Conservation (phyloP, 352 stramenopile species). For the Phytophthora pini region DNA sequence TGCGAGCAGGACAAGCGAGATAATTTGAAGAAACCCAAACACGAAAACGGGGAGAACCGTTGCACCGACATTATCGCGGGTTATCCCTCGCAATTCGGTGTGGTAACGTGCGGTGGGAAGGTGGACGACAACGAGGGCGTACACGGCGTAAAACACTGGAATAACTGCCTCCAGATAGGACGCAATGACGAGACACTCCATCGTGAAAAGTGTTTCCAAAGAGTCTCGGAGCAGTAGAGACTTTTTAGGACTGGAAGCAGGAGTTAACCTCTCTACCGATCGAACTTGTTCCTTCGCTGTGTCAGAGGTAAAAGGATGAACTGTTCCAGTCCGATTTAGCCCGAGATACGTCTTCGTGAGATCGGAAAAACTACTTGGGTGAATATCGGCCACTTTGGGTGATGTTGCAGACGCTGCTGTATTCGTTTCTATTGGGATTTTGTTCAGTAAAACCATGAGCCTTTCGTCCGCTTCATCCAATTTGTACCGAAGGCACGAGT, state of each 20-base stretch:
- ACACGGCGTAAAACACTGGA: slow-evolving; percentile 35
- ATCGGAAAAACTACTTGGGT: background rate
- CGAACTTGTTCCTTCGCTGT: background rate
- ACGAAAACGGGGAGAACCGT: slow-evolving; percentile 22
- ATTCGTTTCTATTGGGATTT: background rate
- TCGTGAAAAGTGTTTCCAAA: slow-evolving; percentile 30
- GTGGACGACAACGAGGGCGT: slow-evolving; percentile 16
- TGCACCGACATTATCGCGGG: background rate
- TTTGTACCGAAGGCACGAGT: slow-evolving; percentile 13
- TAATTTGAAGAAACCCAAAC: slow-evolving; percentile 27
- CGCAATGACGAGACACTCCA: slow-evolving; percentile 39
- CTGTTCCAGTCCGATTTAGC: background rate
- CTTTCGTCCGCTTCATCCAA: slow-evolving; percentile 4
- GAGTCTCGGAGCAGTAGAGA: slow-evolving; percentile 13
- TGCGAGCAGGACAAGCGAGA: slow-evolving; percentile 22
- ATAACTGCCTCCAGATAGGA: slow-evolving; percentile 48
- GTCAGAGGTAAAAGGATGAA: slow-evolving; percentile 6
- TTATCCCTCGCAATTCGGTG: slow-evolving; percentile 27
- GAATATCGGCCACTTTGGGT: background rate
- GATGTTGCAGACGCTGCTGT: background rate
- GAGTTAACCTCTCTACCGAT: background rate
- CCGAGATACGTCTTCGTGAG: background rate
- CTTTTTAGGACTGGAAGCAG: background rate
- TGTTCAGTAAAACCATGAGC: slow-evolving; percentile 9
- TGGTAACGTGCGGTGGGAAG: slow-evolving; percentile 38